These are phyloP conservation scores for Graphilbum sp. DNA, from an alignment of 2,329 filamentous ascomycete species.

Conservation along the genomic window DNA sequence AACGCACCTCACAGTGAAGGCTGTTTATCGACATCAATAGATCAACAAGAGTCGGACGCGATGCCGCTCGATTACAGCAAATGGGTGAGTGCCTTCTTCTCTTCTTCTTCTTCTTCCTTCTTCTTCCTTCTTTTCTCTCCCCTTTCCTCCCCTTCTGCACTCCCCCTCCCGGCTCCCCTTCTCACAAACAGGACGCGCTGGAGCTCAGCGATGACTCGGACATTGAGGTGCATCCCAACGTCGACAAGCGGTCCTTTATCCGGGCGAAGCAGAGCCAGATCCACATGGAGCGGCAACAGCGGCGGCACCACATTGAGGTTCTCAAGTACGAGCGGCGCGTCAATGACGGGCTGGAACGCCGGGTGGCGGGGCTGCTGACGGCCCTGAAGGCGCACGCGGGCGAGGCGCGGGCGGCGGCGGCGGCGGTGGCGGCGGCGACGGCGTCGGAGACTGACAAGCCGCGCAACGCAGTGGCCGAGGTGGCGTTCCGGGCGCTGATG, in stretches of 20 bases:
- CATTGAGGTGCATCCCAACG: slow-evolving; percentile 95
- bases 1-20: too few relatives aligned
- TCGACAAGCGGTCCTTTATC: slow-evolving; percentile 97
- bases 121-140: neutral
- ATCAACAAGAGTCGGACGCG: slow-evolving; percentile 10
- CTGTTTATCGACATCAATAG: too few relatives aligned
- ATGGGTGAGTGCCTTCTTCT: slow-evolving; percentile 29
- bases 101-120: neutral
- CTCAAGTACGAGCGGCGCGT: slow-evolving; percentile 84
- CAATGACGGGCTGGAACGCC: slow-evolving; percentile 76
- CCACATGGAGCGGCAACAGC: slow-evolving; percentile 73
- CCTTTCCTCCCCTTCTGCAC: too few relatives aligned
- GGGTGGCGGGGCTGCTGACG: slow-evolving; percentile 64
- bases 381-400: slow-evolving; percentile 59
- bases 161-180: too few relatives aligned
- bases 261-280: slow-evolving; percentile 96
- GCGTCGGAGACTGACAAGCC: slow-evolving; percentile 24
- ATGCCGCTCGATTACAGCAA: slow-evolving; percentile 44
- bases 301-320: slow-evolving; percentile 77
- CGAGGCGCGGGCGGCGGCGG: slow-evolving; percentile 28
- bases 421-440: neutral
- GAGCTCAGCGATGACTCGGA: slow-evolving; percentile 98
- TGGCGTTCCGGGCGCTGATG: slow-evolving; percentile 81
- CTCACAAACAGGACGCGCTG: slow-evolving; percentile 73
- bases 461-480: slow-evolving; percentile 39